Evolutionary conservation across 176 grass and related monocot species (phyloP), one percentile per base, ranked within the genome.

Genomic region (Phyllostachys edulis): DNA sequence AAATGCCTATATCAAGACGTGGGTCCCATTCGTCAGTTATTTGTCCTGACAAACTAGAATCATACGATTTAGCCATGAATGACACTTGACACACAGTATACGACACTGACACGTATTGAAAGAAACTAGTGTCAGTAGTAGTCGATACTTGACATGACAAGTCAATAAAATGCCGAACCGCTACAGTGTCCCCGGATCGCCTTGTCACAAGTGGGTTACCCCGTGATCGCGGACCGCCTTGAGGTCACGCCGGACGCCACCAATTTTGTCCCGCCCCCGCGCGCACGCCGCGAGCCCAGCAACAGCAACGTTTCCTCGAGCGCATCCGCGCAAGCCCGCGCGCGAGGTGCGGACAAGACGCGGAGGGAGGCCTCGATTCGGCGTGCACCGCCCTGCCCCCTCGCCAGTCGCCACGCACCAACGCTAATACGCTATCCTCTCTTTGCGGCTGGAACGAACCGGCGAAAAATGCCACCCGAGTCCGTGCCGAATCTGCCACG

Each of bases 191-290:
- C 0, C 29, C 29, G 29, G 29, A 29, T 1, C 29, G 29, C 29
- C 29, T 29, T 29, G 29, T 29, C 29, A 29, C 29, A 29, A 29
- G 29, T 29, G 29, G 29, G 29, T 1, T 29, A 29, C 29, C 29
- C 29, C 51, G n/a, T n/a, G n/a, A n/a, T n/a, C n/a, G 17, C 39
- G 4, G 8, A 37, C 36, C 60, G 37, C 27, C 3, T 3, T 74
- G 87, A 84, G 75, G 81, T 80, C 87, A 79, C 59, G 44, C 87
- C 2, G 20, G 67, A 79, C 67, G 87, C 47, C 80, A 80, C 67
- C 67, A 67, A 5, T 49, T 67, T 80, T 54, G 79, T 88, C 64
- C 20, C 47, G 47, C 29, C 29, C 29, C 23, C 67, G 1, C 41
- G 59, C 41, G 40, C 17, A 17, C 18, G 6, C 7, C 67, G 47